Evolutionary conservation across 2,329 filamentous ascomycete genomes (phyloP), one percentile per base, ranked within the genome.

Genomic region (Colletotrichum melonis): DNA sequence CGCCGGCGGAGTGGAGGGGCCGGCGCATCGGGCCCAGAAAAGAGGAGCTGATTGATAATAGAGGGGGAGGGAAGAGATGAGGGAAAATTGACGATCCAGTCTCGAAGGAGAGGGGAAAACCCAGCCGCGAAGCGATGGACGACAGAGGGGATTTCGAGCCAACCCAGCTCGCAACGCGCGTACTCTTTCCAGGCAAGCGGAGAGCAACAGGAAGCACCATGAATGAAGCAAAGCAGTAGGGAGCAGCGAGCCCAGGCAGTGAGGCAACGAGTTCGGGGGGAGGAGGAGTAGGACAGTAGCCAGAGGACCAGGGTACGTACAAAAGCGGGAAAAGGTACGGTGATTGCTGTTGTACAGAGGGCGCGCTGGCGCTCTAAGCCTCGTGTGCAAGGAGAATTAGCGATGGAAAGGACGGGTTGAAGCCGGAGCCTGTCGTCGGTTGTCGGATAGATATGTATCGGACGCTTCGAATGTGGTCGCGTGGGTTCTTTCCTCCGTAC

Each of bases 31-130:
- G 63, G 38, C 55, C 59, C 42, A 64, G 56, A 72, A 73, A 73
- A 73, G 67, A 73, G 71, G 71, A 73, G 71, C 60, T 73, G 67
- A 64, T 70, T 70, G 67, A 71, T 57, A 54, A 66, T 66, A 67
- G 67, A 65, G 59, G 67, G 66, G 59, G 14, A n/a, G 52, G 22
- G n/a, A n/a, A 57, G 32, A 30, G 67, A 49, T 56, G 67, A 58
- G 71, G 60, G 71, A 73, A 70, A 73, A 62, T 70, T 65, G 60
- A 24, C 26, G 26, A 55, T 70, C 38, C 46, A 70, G 28, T 24
- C 59, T 46, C 46, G 42, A 63, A 58, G 30, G 32, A 32, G 32
- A 11, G 30, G 32, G 32, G 28, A 14, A 54, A 69, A 30, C 26
- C 32, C 52, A 38, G 54, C 42, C 42, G 49, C 54, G 9, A 30